A percentile compares a stretch with the other conserved stretches of the same genome.
Conservation (phyloP, 345 rosid genomes). For the Luvunga scandens region DNA sequence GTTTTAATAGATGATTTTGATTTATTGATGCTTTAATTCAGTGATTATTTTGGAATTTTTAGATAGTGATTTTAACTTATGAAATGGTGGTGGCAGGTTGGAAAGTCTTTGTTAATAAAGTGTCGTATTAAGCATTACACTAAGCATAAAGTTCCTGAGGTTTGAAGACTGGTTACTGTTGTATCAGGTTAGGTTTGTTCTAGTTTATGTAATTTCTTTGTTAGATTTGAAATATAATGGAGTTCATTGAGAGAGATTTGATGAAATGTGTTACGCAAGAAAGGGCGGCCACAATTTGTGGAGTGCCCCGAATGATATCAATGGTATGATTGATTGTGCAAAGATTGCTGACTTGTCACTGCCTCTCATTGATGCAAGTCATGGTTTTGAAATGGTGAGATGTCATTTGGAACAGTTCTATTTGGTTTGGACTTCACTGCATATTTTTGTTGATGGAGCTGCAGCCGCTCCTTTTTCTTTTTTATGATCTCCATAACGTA, state of each 20-base stretch:
- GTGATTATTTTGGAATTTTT: not conserved
- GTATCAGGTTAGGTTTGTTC: constrained; percentile 55
- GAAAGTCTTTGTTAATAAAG: constrained; percentile 82
- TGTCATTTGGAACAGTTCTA: not conserved
- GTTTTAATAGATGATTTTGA: too few relatives aligned
- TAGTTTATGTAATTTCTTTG: not conserved
- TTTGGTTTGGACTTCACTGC: not conserved
- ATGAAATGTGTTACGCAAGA: constrained; percentile 51
- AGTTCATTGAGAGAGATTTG: constrained; percentile 17
- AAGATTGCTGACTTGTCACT: constrained; percentile 87
- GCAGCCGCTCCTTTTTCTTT: not conserved
- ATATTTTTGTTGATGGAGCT: not conserved
- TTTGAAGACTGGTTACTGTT: constrained; percentile 80
- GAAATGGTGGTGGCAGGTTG: constrained; percentile 50
- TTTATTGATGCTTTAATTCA: not conserved
- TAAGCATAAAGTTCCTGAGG: constrained; percentile 73
- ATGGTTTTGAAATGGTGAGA: constrained; percentile 82
- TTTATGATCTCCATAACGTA: not conserved
- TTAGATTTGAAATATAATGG: not conserved
- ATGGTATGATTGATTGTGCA: constrained; percentile 96
- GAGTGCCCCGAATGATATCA: constrained; percentile 98
- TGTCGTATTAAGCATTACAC: constrained; percentile 77
- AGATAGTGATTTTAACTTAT: not conserved
- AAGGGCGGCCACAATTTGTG: constrained; percentile 73
- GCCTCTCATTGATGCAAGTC: constrained; percentile 87